Conservation (phyloP, 306 rosid genomes). For the Cucurbita maxima region DNA sequence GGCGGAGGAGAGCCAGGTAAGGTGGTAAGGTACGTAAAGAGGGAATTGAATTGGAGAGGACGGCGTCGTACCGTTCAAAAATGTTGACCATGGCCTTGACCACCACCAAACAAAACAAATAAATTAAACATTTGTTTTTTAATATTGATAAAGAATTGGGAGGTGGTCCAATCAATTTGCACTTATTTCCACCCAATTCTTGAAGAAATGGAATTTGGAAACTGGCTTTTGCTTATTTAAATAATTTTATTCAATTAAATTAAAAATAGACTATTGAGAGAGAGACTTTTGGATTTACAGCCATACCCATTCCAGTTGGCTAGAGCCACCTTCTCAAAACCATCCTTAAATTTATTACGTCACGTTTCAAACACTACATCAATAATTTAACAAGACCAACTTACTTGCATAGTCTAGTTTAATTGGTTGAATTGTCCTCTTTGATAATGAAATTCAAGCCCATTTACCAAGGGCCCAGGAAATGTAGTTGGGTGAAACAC, state of each 20-base stretch:
- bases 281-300: neutral
- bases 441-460: neutral
- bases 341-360: no score
- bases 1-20: neutral
- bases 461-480: no score
- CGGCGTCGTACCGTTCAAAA: neutral
- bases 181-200: neutral
- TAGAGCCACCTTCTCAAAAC: neutral
- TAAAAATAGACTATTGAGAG: neutral
- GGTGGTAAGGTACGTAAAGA: neutral
- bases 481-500: no score
- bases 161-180: slow-evolving; percentile 1
- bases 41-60: neutral
- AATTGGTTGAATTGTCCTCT: neutral
- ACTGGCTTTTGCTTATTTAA: neutral
- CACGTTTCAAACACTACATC: no score
- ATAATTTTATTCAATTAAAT: neutral
- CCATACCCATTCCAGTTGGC: neutral
- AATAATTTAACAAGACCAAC: no score
- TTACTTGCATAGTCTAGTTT: no score
- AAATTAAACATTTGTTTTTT: neutral
- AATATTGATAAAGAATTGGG: neutral
- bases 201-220: neutral
- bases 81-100: slow-evolving; percentile 1
- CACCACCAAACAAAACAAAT: neutral